Conservation (phyloP, 2,329 filamentous ascomycete genomes). For the Kalaharituber pfeilii region DNA sequence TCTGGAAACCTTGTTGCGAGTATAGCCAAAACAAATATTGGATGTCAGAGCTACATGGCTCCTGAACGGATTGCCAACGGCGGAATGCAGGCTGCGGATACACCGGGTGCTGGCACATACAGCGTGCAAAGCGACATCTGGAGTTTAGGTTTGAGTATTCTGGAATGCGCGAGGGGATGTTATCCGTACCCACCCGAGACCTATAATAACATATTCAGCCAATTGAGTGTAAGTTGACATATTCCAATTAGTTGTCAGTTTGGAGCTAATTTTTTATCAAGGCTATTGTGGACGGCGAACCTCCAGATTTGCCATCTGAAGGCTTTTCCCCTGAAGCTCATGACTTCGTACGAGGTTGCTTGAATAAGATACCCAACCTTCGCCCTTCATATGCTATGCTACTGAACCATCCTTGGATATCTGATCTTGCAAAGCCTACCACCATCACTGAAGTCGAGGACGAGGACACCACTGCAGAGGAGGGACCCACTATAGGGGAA, state of each 20-base stretch:
- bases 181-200: conserved; percentile 97
- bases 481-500: conserved; percentile 25
- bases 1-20: conserved; percentile 91
- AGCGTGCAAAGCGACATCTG: conserved; percentile 97
- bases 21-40: conserved; percentile 97
- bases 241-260: neutral
- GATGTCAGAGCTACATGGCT: conserved; percentile 98
- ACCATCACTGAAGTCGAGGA: conserved; percentile 52
- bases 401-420: conserved; percentile 76
- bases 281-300: conserved; percentile 97
- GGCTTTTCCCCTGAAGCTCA: conserved; percentile 63
- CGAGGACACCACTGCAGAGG: conserved; percentile 31
- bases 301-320: conserved; percentile 63
- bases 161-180: conserved; percentile 83
- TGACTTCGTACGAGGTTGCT: conserved; percentile 73
- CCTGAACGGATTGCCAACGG: conserved; percentile 87
- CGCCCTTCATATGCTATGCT: conserved; percentile 90
- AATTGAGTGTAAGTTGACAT: conserved; percentile 61
- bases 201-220: conserved; percentile 95
- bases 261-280: conserved; percentile 28
- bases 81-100: conserved; percentile 52
- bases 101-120: conserved; percentile 52
- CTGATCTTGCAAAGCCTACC: conserved; percentile 55
- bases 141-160: conserved; percentile 84
- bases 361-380: conserved; percentile 81